Evolutionary conservation across 805 yeast genomes (phyloP).

Genomic region (Schwanniomyces pseudopolymorphus): DNA sequence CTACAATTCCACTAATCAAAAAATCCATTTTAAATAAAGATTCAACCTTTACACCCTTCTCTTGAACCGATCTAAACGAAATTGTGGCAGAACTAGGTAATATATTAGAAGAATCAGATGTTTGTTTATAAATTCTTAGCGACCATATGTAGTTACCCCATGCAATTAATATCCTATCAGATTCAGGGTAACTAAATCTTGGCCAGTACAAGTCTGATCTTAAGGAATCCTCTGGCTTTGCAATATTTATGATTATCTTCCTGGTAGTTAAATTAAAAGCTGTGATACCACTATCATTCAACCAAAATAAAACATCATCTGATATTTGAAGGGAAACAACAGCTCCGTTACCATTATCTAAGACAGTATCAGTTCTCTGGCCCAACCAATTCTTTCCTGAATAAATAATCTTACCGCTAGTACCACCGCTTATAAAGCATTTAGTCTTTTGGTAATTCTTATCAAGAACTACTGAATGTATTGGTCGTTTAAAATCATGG

Average conservation of each 20-base stretch:
- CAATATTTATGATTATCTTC: conserved; percentile 48
- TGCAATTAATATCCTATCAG: conserved; percentile 67
- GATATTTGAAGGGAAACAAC: conserved; percentile 65
- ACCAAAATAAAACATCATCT: conserved; percentile 74
- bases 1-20: conserved; percentile 73
- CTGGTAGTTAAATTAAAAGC: conserved; percentile 59
- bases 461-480: conserved; percentile 83
- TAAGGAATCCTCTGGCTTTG: conserved; percentile 54
- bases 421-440: conserved; percentile 84
- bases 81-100: conserved; percentile 57
- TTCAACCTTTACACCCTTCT: conserved; percentile 46
- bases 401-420: conserved; percentile 74
- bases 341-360: conserved; percentile 66
- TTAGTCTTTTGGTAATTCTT: conserved; percentile 60
- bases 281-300: conserved; percentile 78
- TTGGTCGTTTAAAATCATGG: conserved; percentile 82
- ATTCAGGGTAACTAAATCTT: conserved; percentile 61
- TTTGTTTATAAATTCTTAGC: conserved; percentile 44
- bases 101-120: conserved; percentile 24
- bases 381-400: conserved; percentile 89
- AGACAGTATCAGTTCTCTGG: conserved; percentile 62
- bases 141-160: conserved; percentile 85
- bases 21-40: conserved; percentile 48
- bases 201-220: conserved; percentile 87
- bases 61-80: conserved; percentile 47